Evolutionary conservation across 257 asterid genomes (phyloP), one percentile per base, ranked within the genome.

Genomic region (Lycium barbarum): DNA sequence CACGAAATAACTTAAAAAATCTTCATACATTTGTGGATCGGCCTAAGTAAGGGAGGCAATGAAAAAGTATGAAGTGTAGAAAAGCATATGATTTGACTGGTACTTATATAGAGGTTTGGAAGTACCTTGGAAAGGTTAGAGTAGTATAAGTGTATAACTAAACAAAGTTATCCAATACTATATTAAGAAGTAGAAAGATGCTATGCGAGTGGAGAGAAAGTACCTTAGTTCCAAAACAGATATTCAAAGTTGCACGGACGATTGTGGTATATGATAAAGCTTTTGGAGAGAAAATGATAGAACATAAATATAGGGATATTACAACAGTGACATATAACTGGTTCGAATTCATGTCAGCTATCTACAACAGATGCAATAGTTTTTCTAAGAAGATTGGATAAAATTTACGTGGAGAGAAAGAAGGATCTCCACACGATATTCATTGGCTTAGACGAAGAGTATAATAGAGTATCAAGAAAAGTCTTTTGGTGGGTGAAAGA

Each of bases 301-400:
- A 65, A 65, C 40, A 26, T 65, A 65, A 1, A 26, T 38, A 26
- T 65, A 38, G 43, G 43, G 43, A 65, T 65, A 65, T 65, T 65
- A 65, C 72, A 26, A 65, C 43, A 65, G 12, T 65, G 43, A 65
- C 43, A 65, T 65, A 12, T 65, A 33, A 26, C 43, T 65, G 26
- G 72, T 65, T 65, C 72, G 12, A 20, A 65, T 26, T 65, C 43
- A 65, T 5, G 72, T 65, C 43, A 65, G 33, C 43, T 15, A 65
- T 65, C 72, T 65, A 65, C 72, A 65, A 26, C 43, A 26, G 18
- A 65, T 3, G 12, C 17, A 13, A 4, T 11, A 65, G 2, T 26
- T 11, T 40, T 65, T 65, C 43, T 65, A 65, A 65, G 71, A 65
- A 65, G 72, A 65, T 65, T 65, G 72, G 17, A 65, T 36, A 13